Conservation (phyloP, 768 basidiomycete genomes). For the Phylloporus sp. region DNA sequence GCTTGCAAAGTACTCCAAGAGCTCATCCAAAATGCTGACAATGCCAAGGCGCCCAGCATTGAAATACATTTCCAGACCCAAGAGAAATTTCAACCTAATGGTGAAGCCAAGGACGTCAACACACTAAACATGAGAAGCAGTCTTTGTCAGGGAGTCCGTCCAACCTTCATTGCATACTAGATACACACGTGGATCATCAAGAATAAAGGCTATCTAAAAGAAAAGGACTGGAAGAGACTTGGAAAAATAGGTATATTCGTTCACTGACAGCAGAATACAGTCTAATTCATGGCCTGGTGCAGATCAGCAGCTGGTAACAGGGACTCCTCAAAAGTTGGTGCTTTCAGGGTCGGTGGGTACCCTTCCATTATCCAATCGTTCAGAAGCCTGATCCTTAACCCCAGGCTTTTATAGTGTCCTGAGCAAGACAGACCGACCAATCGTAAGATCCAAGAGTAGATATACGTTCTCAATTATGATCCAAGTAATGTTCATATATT, state of each 20-base stretch:
- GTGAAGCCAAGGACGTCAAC: not conserved
- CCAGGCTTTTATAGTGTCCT: constrained; percentile 17
- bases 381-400: not conserved
- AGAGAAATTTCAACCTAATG: not conserved
- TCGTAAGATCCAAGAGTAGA: constrained; percentile 12
- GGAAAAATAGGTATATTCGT: constrained; percentile 10
- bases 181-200: constrained; percentile 10
- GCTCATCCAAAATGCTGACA: constrained; percentile 54
- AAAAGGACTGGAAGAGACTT: constrained; percentile 12
- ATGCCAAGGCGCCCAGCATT: constrained; percentile 35
- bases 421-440: constrained; percentile 14
- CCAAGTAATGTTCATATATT: not conserved
- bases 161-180: constrained; percentile 1
- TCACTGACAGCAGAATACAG: no score
- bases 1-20: constrained; percentile 42
- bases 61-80: constrained; percentile 35
- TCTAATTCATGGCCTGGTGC: not conserved
- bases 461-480: not conserved
- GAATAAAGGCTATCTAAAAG: constrained; percentile 7
- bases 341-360: constrained; percentile 15
- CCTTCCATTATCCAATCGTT: not conserved
- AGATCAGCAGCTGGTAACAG: constrained; percentile 13
- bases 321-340: constrained; percentile 11
- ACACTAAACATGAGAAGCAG: not conserved
- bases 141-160: not conserved